Evolutionary conservation across 1,284 basidiomycete species (phyloP).

Genomic region (Erythrobasidium hasegawianum): DNA sequence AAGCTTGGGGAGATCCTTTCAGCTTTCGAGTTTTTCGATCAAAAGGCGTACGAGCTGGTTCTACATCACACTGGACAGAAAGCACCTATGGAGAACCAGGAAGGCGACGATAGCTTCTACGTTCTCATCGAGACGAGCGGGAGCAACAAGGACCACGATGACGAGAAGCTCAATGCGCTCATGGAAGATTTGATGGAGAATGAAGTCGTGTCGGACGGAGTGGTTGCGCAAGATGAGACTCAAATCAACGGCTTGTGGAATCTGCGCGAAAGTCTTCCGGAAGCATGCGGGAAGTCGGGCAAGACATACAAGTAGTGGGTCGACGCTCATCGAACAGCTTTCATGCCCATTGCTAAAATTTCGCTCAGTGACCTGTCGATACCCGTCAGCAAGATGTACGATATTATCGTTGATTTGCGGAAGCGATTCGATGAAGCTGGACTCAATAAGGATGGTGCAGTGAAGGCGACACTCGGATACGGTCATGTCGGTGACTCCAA

Average conservation of each 20-base stretch:
- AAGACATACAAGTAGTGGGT: constrained; percentile 88
- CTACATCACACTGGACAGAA: constrained; percentile 50
- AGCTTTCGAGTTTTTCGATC: constrained; percentile 95
- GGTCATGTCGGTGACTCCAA: constrained; percentile 99
- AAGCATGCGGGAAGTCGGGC: constrained; percentile 89
- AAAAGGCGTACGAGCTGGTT: constrained; percentile 79
- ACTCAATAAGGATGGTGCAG: constrained; percentile 58
- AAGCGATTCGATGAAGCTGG: constrained; percentile 70
- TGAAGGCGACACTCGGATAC: constrained; percentile 83
- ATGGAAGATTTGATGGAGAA: constrained; percentile 75
- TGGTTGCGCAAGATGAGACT: constrained; percentile 83
- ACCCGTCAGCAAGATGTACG: constrained; percentile 82
- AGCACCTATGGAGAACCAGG: constrained; percentile 55
- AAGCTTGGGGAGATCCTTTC: constrained; percentile 93
- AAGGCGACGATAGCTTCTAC: constrained; percentile 63
- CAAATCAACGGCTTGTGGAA: constrained; percentile 90
- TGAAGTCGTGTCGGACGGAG: constrained; percentile 82
- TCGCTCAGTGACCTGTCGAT: constrained; percentile 75
- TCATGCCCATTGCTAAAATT: too few species aligned
- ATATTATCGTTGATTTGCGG: constrained; percentile 76
- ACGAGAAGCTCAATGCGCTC: constrained; percentile 85
- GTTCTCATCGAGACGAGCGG: constrained; percentile 92
- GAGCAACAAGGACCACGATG: constrained; percentile 87
- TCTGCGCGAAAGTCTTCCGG: constrained; percentile 88
- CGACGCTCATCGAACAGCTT: too few species aligned